Evolutionary conservation across 805 yeast genomes (phyloP), one percentile per base, ranked within the genome.

Genomic region (Ogataea haglerorum): DNA sequence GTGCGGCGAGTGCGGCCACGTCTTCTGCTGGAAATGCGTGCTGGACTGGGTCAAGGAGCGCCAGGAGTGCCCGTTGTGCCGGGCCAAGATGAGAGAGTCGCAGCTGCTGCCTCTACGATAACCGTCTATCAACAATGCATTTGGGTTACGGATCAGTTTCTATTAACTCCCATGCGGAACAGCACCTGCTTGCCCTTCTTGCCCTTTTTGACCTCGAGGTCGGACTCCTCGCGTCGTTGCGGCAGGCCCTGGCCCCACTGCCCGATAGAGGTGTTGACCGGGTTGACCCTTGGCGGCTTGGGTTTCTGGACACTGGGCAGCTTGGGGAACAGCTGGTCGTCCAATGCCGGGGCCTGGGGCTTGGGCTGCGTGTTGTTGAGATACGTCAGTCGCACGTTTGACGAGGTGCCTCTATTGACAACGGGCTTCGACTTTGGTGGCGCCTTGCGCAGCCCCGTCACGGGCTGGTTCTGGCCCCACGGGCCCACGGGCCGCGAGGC

Each of bases 1-100:
- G 1, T 77, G 86, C 45, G 88, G 95, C 0, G 76, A 81, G 4
- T 91, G 99, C 63, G 99, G 98, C 0, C 99, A 91, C 60, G 43
- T 87, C 12, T 91, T 86, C 60, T 91, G 99, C 63, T 91, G 98
- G 97, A 70, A 69, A 6, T 91, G 98, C 59, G 79, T 89, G 4
- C 71, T 80, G 6, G 95, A 85, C 52, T 91, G 98, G 98, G 78
- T 89, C 43, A 70, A 87, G 47, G 96, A 89, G 49, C 73, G 75
- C 38, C 82, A 88, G 0, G 96, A 89, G 56, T 91, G 99, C 58
- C 98, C 99, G 0, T 67, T 93, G 19, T 93, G 98, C 57, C 64
- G 98, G 39, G 93, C 83, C 48, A 71, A 67, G 17, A 73, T 87
- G 36, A 64, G 70, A 21, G 82, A 75, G 51, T 82, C 80, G 58